Conservation (phyloP, 192 early-diverging fungal species). For the Coemansia sp. region DNA sequence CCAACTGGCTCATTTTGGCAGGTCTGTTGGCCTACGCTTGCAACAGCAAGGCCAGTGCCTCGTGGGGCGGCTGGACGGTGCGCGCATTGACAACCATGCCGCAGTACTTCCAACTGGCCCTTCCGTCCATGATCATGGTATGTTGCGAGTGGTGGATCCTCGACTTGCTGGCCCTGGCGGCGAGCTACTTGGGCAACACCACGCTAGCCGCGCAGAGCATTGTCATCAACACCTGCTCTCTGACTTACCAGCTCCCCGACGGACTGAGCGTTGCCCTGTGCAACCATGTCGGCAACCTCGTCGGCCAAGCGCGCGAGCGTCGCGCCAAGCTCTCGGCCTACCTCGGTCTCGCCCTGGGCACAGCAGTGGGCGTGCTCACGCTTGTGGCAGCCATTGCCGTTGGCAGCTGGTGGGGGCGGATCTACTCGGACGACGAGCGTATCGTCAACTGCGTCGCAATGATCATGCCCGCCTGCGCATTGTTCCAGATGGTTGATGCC, state of each 20-base stretch:
- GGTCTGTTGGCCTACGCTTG: constrained; percentile 64
- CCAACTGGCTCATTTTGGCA: constrained; percentile 72
- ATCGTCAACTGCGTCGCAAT: constrained; percentile 70
- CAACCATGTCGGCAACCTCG: constrained; percentile 59
- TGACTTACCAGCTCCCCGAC: constrained; percentile 58
- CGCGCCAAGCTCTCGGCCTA: constrained; percentile 39
- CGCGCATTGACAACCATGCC: constrained; percentile 43
- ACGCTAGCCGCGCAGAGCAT: constrained; percentile 63
- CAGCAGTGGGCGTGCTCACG: constrained; percentile 21
- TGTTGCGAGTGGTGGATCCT: constrained; percentile 68
- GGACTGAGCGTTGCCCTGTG: constrained; percentile 60
- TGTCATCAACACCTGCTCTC: constrained; percentile 57
- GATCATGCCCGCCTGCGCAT: constrained; percentile 77
- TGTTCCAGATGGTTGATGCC: constrained; percentile 69
- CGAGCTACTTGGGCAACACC: constrained; percentile 61
- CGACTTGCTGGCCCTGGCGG: constrained; percentile 50
- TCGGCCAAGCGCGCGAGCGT: constrained; percentile 48
- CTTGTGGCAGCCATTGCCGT: constrained; percentile 27
- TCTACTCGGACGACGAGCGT: constrained; percentile 68
- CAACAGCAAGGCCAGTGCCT: constrained; percentile 56
- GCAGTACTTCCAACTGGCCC: constrained; percentile 62
- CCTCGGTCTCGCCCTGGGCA: constrained; percentile 31
- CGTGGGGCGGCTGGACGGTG: constrained; percentile 73
- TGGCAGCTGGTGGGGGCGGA: constrained; percentile 49
- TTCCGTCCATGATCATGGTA: constrained; percentile 77